Base-by-base conservation (phyloP, 371 early-diverging fungal genomes). In the Lichtheimia corymbifera region DNA sequence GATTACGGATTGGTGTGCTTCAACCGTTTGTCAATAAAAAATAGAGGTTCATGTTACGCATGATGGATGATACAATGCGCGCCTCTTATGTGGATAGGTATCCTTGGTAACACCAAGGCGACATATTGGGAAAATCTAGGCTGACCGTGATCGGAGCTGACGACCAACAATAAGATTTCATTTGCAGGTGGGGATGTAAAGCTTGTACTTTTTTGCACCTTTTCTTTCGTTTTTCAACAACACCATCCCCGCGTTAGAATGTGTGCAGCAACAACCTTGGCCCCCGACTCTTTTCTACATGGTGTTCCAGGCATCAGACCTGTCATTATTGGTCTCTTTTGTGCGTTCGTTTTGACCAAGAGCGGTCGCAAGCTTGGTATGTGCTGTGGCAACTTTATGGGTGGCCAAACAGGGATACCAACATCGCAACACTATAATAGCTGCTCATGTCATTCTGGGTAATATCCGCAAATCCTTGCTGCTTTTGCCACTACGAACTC, bases 351-450 rank as follows among this genome's bases (percentile, higher is more conserved):
- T 50, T 53, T 51, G 4, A 64, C 50, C 17, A 53, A 28, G 12
- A 54, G 50, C 28, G 64, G 64, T 28, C 64, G 64, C 5, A 35
- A 41, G 20, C 15, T 64, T 18, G 35, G 64, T 64, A 64, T 45
- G 59, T 30, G 41, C 2, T 15, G 22, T 28, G 7, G 14, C 20
- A 18, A 27, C 30, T n/a, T 20, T 5, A 53, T 20, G 15, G 11
- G 24, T 18, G 5, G 45, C 3, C 22, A 42, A 12, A 42, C 13
- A 18, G 18, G 17, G 11, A 20, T 43, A 25, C 7, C 22, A 52
- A 17, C 18, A 4, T 5, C 11, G 0, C 15, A 13, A 40, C 20
- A 13, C 40, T 50, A 27, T 35, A 14, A 53, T 54, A 64, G 65
- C 50, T 41, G 65, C 59, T 13, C 65, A 64, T 50, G 30, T 59